Conservation (phyloP, 441 rosid genomes). For the Eruca vesicaria region DNA sequence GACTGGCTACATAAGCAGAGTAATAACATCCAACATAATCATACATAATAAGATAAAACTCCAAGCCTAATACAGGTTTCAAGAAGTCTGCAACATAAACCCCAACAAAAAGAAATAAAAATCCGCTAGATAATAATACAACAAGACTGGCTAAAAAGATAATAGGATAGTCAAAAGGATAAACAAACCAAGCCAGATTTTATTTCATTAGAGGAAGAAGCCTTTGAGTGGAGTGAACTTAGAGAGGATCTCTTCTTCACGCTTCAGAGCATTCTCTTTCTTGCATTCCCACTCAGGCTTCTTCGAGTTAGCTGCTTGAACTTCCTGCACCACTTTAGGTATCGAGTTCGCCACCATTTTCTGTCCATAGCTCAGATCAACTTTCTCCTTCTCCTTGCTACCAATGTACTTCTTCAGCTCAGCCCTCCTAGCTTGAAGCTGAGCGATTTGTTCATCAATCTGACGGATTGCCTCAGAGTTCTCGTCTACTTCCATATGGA, state of each 20-base stretch:
- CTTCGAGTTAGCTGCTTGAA: conserved; percentile 57
- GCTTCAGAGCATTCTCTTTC: conserved; percentile 51
- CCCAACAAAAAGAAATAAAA: neutral
- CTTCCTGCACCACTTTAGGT: conserved; percentile 52
- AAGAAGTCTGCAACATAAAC: neutral
- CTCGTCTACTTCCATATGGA: conserved; percentile 54
- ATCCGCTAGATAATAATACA: conserved; percentile 15
- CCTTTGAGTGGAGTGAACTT: conserved; percentile 60
- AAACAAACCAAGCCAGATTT: neutral
- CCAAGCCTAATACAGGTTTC: neutral
- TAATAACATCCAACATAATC: neutral
- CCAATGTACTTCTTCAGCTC: conserved; percentile 45
- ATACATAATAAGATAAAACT: neutral
- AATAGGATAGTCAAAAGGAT: neutral
- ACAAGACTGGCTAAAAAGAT: neutral
- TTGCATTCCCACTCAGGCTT: conserved; percentile 57
- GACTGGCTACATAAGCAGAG: neutral
- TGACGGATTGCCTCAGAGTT: conserved; percentile 45
- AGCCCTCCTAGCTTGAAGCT: conserved; percentile 48
- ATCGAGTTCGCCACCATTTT: conserved; percentile 55
- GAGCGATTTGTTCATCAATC: conserved; percentile 60
- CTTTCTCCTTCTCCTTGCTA: conserved; percentile 45
- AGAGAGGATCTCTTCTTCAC: conserved; percentile 55
- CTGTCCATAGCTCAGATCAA: conserved; percentile 46
- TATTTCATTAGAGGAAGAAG: conserved; percentile 39